Evolutionary conservation across 2,329 filamentous ascomycete genomes (phyloP), one percentile per base, ranked within the genome.

Genomic region (Fusarium tanahbumbuense): DNA sequence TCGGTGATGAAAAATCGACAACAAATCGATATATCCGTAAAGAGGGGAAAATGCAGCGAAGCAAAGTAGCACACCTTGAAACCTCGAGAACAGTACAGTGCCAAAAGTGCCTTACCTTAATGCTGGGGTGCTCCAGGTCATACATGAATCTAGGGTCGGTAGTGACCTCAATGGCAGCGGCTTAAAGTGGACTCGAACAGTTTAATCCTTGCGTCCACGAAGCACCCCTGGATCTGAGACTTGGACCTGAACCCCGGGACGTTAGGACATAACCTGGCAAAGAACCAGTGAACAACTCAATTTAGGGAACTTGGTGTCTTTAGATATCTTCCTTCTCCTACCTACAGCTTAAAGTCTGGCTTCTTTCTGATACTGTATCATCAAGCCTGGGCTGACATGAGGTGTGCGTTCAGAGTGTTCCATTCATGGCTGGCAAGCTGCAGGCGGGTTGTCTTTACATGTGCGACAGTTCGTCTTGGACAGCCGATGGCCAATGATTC

Each of bases 81-180:
- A 52, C 42, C 20, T 70, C 56, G 56, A 56, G 50, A 46, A 52
- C 34, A n/a, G 34, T 37, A 37, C 34, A 37, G 34, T 37, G 59
- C 47, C 58, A 37, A 40, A 52, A 20, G 60, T 67, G 42, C 27
- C 27, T n/a, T 34, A 40, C 42, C 50, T 30, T 46, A 23, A n/a
- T 45, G 53, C 42, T 49, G 13, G 47, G 66, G 23, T 56, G 32
- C n/a, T 44, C 6, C 15, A 48, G 60, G 37, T 18, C 64, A 34
- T 65, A 64, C 61, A 34, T 67, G 12, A 30, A 23, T 52, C 30
- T 55, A 41, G 37, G 48, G 32, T 30, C 42, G 42, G 64, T 40
- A 60, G 62, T 64, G 61, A 72, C 69, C 62, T 72, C 67, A 53
- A 56, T 45, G 66, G 42, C 66, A 70, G 66, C 70, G 70, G 62